Conservation (phyloP, 2,329 filamentous ascomycete species). For the Endocalyx cinctus region DNA sequence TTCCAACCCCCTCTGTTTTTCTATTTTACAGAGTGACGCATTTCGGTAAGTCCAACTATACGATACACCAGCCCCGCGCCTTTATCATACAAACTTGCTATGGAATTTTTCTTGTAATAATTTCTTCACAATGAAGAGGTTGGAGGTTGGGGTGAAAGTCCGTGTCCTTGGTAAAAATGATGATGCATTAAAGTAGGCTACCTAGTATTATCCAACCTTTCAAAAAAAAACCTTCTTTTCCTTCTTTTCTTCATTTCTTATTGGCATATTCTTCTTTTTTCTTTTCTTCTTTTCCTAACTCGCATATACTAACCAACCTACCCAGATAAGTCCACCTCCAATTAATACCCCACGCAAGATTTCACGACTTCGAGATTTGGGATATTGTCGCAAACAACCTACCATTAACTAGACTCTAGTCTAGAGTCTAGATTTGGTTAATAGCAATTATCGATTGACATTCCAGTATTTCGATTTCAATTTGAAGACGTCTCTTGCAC, state of each 20-base stretch:
- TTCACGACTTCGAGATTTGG: not conserved
- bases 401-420: no score
- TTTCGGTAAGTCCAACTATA: conserved; percentile 9
- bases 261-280: no score
- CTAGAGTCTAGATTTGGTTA: no score
- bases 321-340: not conserved
- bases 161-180: no score
- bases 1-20: conserved; percentile 24
- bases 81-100: no score
- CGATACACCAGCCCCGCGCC: conserved; percentile 24
- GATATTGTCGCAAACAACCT: not conserved
- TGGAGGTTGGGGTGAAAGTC: no score
- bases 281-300: conserved; percentile 1
- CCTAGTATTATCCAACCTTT: no score
- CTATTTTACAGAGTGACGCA: conserved; percentile 5
- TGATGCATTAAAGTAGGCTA: conserved; percentile 23
- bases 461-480: no score
- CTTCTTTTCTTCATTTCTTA: conserved; percentile 8
- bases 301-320: not conserved
- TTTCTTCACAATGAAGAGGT: conserved; percentile 22
- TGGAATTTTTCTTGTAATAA: no score
- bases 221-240: conserved; percentile 12
- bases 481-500: no score
- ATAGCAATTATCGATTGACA: no score
- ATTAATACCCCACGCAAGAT: no score